Base-by-base conservation (phyloP, 306 rosid species). In the Lathyrus tuberosus region DNA sequence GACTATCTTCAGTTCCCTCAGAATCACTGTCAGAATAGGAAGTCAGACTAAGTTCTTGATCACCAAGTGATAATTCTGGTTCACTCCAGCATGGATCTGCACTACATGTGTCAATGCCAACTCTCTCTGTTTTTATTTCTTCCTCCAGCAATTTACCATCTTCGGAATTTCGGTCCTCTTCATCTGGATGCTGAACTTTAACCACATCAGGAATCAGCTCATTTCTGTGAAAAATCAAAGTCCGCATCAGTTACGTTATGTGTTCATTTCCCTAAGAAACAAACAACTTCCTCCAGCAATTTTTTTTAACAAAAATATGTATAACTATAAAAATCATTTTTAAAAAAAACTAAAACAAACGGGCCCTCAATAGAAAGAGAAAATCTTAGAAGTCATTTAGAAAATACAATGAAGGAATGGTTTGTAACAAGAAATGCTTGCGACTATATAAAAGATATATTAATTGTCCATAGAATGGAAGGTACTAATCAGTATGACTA, bases 1-100 rank as follows among this genome's bases (percentile, higher is more conserved):
- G 74, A 71, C 83, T 68, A 52, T 83, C 74, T 65, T 56, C 62
- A 10, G 84, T 67, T 63, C 69, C 75, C 69, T 75, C 93, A 65
- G 84, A 85, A 78, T 85, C 93, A 78, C 77, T 78, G 52, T 51
- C 89, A 74, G 76, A 72, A 76, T 83, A 89, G 70, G 92, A 85
- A 62, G 89, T 74, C 81, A 85, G 82, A 80, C 85, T 85, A 71
- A 76, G 84, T 44, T 84, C 85, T 31, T 74, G 84, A 81, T 85
- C 91, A 44, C 80, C 85, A 65, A 85, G 80, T 62, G 85, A 85
- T 73, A 87, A 58, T 72, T 82, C 89, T 65, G 91, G 65, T 64
- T 85, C 91, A 61, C 58, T 63, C 84, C 72, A 73, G 82, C 69
- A 65, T 47, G 76, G 78, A 81, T 79, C 82, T 37, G 79, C 74